phyloP scores from a whole-genome alignment of 2,329 filamentous ascomycete species.

The Cercospora nicotianae region DNA sequence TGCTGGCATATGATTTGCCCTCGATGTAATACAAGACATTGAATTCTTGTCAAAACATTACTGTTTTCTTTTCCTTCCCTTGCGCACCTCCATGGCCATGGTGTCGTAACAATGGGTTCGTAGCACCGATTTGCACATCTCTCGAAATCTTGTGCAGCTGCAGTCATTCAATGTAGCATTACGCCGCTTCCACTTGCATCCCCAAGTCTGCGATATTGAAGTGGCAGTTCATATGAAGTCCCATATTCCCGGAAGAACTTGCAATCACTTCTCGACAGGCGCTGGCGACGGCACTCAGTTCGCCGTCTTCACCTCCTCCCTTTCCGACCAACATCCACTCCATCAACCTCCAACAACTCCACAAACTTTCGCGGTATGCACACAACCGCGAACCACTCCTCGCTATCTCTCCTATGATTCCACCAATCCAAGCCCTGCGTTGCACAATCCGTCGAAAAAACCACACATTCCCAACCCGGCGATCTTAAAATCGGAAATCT shows the following conservation, averaged over 20 bases:
- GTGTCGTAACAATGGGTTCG: too few species aligned
- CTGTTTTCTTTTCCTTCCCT: too few species aligned
- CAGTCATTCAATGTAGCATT: too few species aligned
- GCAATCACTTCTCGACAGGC: too few species aligned
- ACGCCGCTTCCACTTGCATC: too few species aligned
- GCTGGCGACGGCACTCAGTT: too few species aligned
- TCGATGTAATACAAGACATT: constrained; percentile 4
- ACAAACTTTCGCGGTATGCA: constrained; percentile 11
- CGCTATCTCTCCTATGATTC: constrained; percentile 8
- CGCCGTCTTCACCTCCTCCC: background rate
- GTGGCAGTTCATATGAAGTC: too few species aligned
- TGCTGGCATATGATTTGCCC: background rate
- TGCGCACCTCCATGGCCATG: too few species aligned
- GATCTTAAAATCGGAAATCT: constrained; percentile 6
- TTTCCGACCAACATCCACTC: background rate
- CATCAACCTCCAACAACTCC: constrained; percentile 4
- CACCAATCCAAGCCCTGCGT: constrained; percentile 14
- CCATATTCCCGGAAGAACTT: too few species aligned
- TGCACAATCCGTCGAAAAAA: constrained; percentile 14
- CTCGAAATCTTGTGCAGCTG: too few species aligned
- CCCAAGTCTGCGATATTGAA: too few species aligned
- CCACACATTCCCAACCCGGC: constrained; percentile 6
- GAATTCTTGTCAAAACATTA: background rate
- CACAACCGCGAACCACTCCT: constrained; percentile 14
- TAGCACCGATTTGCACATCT: too few species aligned